Evolutionary conservation across 2,329 filamentous ascomycete species (phyloP).

Genomic region (Aspergillus vadensis): DNA sequence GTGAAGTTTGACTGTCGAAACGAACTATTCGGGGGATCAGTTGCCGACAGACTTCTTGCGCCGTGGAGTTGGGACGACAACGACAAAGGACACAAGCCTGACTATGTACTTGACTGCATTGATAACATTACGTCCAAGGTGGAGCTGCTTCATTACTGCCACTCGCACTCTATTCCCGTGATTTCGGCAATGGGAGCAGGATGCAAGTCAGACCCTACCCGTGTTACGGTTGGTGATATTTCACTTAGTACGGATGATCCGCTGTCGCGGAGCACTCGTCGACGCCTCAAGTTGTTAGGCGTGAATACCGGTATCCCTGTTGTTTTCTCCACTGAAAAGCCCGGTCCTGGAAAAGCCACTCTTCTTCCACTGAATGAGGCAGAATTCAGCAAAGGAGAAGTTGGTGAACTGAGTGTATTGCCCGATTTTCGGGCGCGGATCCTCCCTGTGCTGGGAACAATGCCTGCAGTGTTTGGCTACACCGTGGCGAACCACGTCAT

Average conservation of each 20-base stretch:
- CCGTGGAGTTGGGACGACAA: conserved; percentile 60
- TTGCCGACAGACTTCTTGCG: conserved; percentile 67
- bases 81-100: conserved; percentile 58
- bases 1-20: conserved; percentile 82
- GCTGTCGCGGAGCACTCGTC: conserved; percentile 79
- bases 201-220: conserved; percentile 83
- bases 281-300: conserved; percentile 73
- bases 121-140: conserved; percentile 99
- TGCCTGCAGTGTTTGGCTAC: conserved; percentile 95
- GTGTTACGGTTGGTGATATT: conserved; percentile 89
- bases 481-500: conserved; percentile 92
- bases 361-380: conserved; percentile 84
- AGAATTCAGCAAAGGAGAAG: conserved; percentile 81
- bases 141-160: conserved; percentile 82
- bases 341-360: conserved; percentile 86
- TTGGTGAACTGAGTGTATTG: conserved; percentile 83
- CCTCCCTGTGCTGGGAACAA: conserved; percentile 88
- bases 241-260: conserved; percentile 84
- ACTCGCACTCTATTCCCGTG: conserved; percentile 73
- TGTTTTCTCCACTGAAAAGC: conserved; percentile 89
- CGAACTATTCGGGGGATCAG: conserved; percentile 74
- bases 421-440: conserved; percentile 95
- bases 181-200: conserved; percentile 96
- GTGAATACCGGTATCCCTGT: conserved; percentile 84
- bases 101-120: conserved; percentile 95